These are phyloP conservation scores for Suhomyces vadensis DNA, from an alignment of 805 yeast species.

Conservation along the genomic window DNA sequence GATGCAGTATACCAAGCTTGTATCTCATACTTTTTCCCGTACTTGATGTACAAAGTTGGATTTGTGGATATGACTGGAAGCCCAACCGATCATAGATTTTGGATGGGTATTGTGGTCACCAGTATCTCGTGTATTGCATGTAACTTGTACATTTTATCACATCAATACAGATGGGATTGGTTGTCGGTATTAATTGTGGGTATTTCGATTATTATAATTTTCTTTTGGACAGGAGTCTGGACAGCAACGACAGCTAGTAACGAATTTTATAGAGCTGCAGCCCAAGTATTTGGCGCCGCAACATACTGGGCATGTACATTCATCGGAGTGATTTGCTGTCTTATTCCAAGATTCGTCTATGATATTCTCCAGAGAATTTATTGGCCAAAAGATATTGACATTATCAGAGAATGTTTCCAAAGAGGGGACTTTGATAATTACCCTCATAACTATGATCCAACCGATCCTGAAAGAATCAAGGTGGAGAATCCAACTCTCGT, in stretches of 20 bases:
- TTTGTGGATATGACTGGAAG: constrained; percentile 55
- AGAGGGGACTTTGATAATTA: constrained; percentile 53
- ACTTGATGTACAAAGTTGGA: constrained; percentile 48
- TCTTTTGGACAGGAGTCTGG: constrained; percentile 83
- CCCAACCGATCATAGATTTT: constrained; percentile 63
- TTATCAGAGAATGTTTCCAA: constrained; percentile 61
- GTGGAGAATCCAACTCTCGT: constrained; percentile 29
- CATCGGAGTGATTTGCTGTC: constrained; percentile 52
- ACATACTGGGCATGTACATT: constrained; percentile 66
- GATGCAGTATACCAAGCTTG: constrained; percentile 77
- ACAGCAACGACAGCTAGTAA: constrained; percentile 51
- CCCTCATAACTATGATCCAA: constrained; percentile 55
- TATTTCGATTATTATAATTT: constrained; percentile 58
- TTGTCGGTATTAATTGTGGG: constrained; percentile 52
- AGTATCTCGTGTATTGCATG: constrained; percentile 64
- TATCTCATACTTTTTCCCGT: constrained; percentile 68
- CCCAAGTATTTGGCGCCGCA: constrained; percentile 59
- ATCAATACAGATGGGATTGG: constrained; percentile 81
- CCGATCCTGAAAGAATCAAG: constrained; percentile 54
- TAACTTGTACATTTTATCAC: constrained; percentile 63
- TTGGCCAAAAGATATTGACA: constrained; percentile 67
- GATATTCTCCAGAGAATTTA: constrained; percentile 54
- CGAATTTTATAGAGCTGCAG: constrained; percentile 66
- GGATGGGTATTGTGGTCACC: constrained; percentile 66
- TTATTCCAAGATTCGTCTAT: constrained; percentile 61